A percentile compares a stretch with the other conserved stretches of the same genome.
Conservation (phyloP, 352 stramenopile species). For the Pythium aphanidermatum region DNA sequence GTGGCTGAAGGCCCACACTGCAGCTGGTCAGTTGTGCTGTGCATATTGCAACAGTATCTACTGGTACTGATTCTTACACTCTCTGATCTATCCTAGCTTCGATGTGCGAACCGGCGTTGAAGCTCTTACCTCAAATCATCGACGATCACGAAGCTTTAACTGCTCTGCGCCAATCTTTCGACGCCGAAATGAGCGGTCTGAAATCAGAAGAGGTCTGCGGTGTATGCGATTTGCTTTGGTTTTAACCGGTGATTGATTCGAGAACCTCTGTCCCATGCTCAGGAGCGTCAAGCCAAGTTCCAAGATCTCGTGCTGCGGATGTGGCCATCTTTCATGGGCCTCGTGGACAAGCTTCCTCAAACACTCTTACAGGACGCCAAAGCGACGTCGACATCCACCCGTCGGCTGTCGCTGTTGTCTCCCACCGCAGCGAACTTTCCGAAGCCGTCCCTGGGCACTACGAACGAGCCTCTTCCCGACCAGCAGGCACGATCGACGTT, state of each 20-base stretch:
- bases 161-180: constrained; percentile 55
- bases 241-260: neutral
- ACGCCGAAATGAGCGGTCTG: constrained; percentile 32
- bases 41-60: neutral
- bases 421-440: constrained; percentile 3
- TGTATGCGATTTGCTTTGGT: neutral
- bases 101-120: constrained; percentile 57
- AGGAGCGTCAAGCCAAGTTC: constrained; percentile 60
- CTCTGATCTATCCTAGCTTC: too few relatives aligned
- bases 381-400: constrained; percentile 1
- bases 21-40: constrained; percentile 25
- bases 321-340: constrained; percentile 67
- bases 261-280: neutral
- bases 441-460: constrained; percentile 8
- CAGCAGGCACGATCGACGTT: constrained; percentile 24
- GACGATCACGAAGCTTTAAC: constrained; percentile 63
- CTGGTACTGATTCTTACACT: neutral
- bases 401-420: constrained; percentile 17
- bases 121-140: constrained; percentile 60
- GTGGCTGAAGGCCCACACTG: constrained; percentile 27
- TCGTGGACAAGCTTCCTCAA: constrained; percentile 32
- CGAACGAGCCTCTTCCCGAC: constrained; percentile 6
- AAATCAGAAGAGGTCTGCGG: constrained; percentile 37
- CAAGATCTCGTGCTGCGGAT: constrained; percentile 69
- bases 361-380: constrained; percentile 27